Percentiles rank a stretch among this genome's conserved stretches.
These are phyloP conservation scores for Austroboletus sp. DNA, from an alignment of 1,284 basidiomycete species.

Conservation along the genomic window DNA sequence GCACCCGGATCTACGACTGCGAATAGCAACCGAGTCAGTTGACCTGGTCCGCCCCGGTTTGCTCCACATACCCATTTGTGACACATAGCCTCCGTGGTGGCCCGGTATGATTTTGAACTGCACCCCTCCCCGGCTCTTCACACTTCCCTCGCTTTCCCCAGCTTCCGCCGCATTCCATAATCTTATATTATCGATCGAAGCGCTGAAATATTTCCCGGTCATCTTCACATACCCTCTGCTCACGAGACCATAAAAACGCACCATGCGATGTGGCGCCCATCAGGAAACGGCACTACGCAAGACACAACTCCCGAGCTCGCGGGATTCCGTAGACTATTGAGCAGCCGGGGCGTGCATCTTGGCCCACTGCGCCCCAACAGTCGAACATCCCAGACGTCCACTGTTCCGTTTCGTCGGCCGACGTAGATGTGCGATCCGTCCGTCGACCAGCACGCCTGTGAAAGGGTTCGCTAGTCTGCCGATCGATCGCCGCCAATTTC, in stretches of 20 bases:
- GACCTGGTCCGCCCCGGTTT: conserved; percentile 8
- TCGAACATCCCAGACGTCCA: conserved; percentile 93
- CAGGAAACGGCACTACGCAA: conserved; percentile 85
- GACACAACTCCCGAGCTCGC: conserved; percentile 86
- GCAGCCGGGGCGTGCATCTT: conserved; percentile 58
- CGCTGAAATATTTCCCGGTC: conserved; percentile 43
- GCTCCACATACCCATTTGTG: conserved; percentile 69
- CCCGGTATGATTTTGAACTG: conserved; percentile 95
- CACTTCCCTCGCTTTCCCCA: conserved; percentile 55
- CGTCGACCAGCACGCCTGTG: conserved; percentile 88
- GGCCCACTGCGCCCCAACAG: conserved; percentile 57
- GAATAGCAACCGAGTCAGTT: conserved; percentile 19
- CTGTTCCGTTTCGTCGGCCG: conserved; percentile 82
- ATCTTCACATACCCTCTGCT: conserved; percentile 19
- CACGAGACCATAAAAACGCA: conserved; percentile 35
- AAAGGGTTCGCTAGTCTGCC: conserved; percentile 1
- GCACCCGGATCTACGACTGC: conserved; percentile 83
- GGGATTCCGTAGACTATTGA: conserved; percentile 82
- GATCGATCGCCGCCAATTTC: conserved; percentile 2
- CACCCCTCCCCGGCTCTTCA: conserved; percentile 56
- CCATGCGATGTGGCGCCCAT: conserved; percentile 86
- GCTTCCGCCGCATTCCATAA: conserved; percentile 87
- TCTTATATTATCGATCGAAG: conserved; percentile 88
- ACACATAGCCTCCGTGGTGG: conserved; percentile 90
- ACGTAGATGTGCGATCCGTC: conserved; percentile 87